These are phyloP conservation scores for Cylindrotheca fusiformis DNA, from an alignment of 108 stramenopile genomes.

Conservation along the genomic window DNA sequence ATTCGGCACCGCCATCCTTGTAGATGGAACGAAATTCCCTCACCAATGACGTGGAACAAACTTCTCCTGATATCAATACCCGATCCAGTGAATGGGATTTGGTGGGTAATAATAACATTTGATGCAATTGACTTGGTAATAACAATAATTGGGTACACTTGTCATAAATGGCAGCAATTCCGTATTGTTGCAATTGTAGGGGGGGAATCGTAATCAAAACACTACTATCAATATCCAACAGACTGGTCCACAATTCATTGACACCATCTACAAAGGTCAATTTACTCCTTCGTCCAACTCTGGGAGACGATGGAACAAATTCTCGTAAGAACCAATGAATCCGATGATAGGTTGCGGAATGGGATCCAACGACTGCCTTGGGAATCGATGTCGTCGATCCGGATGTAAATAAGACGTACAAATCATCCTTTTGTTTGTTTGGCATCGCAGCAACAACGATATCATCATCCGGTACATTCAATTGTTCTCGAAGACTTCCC, in stretches of 20 bases:
- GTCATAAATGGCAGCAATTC: conserved; percentile 11
- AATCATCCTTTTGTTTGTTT: conserved; percentile 9
- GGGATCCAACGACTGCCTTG: conserved; percentile 28
- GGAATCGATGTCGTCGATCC: conserved; percentile 21
- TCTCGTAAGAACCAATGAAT: conserved; percentile 26
- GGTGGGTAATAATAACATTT: conserved; percentile 22
- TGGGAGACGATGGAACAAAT: conserved; percentile 5
- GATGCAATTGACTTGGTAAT: conserved; percentile 36
- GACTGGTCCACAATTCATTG: conserved; percentile 27
- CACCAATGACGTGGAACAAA: conserved; percentile 10
- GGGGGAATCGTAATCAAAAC: conserved; percentile 17
- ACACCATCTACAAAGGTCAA: conserved; percentile 52
- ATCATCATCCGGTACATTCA: conserved; percentile 25
- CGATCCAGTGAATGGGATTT: conserved; percentile 20
- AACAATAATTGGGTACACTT: conserved; percentile 21
- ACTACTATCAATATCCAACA: conserved; percentile 17
- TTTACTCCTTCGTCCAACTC: conserved; percentile 27
- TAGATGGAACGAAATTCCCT: conserved; percentile 3
- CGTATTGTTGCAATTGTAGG: conserved; percentile 1
- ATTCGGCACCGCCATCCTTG: neutral
- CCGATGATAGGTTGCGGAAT: conserved; percentile 14
- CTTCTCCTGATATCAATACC: conserved; percentile 42
- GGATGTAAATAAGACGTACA: conserved; percentile 36
- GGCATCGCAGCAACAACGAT: neutral
- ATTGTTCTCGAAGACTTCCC: conserved; percentile 30